Base-by-base conservation (phyloP, 2,329 filamentous ascomycete species). In the Calonectria henricotiae region DNA sequence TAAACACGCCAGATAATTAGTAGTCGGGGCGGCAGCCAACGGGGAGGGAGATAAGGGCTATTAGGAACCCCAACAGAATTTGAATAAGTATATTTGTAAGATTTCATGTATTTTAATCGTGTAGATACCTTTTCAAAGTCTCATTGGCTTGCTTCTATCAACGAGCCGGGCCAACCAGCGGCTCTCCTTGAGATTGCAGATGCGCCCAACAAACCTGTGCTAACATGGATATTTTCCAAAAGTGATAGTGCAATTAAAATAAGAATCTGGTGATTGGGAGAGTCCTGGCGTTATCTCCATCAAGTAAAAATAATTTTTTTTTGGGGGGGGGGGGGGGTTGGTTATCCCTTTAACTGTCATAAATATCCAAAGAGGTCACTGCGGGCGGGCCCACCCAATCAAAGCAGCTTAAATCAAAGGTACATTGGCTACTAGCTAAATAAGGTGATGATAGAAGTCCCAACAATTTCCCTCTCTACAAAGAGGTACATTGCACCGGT, bases 51-150 rank as follows among this genome's bases (percentile, higher is more conserved):
- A 35, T 35, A 13, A 3, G 32, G 7, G 17, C 15, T 39, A 25
- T 5, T 44, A 23, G 43, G 51, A 17, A 39, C 4, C 20, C 5
- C 5, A n/a, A 5, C 8, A 37, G n/a, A 15, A 23, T 3, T 37
- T 55, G 12, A 55, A 35, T 41, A 4, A 27, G 43, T n/a, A 63
- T 35, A 30, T 43, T 67, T 58, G 47, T 67, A 67, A 25, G 13
- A 62, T 60, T 43, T 64, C n/a, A 20, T 68, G 51, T 60, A 64
- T 60, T 20, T 39, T 9, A 51, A 64, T 37, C 12, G 27, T 46
- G 43, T 64, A 54, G 17, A 64, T 47, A 55, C 6, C 25, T 54
- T 4, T 13, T 8, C 11, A 20, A 44, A n/a, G n/a, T 23, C n/a
- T 13, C 39, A 9, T 41, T 41, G 7, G 15, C 12, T 20, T 61